These are phyloP conservation scores for Globisporangium alternatum DNA, from an alignment of 352 stramenopile species.

Conservation along the genomic window DNA sequence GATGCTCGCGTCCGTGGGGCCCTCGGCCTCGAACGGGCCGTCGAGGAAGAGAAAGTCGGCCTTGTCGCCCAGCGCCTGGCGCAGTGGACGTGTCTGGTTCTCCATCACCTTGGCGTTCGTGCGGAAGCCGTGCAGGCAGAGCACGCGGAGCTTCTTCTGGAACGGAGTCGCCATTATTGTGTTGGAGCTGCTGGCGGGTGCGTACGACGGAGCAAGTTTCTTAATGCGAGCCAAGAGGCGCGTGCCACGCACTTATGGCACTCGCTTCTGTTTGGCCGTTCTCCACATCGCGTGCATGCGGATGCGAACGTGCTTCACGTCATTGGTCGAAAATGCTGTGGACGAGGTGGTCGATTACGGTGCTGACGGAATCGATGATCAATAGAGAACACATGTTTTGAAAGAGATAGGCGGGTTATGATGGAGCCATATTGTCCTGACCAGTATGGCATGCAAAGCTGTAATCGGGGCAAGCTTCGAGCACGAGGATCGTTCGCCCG, in stretches of 20 bases:
- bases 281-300: background rate
- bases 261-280: background rate
- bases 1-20: constrained; percentile 55
- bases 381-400: too few species aligned
- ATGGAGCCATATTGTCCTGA: too few species aligned
- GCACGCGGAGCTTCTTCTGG: constrained; percentile 44
- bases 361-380: constrained; percentile 6
- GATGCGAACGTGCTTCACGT: background rate
- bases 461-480: too few species aligned
- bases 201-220: background rate
- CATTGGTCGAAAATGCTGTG: constrained; percentile 3
- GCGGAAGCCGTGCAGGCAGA: constrained; percentile 73
- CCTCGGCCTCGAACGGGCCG: constrained; percentile 47
- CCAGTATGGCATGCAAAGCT: too few species aligned
- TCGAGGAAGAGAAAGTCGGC: constrained; percentile 77
- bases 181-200: background rate
- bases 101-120: constrained; percentile 75
- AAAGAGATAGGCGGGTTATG: too few species aligned
- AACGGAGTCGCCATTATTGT: constrained; percentile 8
- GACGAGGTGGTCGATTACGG: background rate
- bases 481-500: too few species aligned
- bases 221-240: background rate
- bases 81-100: constrained; percentile 56
- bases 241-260: background rate
- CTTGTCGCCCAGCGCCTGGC: constrained; percentile 47